Conservation (phyloP, 306 rosid species). For the Quercus parvula region DNA sequence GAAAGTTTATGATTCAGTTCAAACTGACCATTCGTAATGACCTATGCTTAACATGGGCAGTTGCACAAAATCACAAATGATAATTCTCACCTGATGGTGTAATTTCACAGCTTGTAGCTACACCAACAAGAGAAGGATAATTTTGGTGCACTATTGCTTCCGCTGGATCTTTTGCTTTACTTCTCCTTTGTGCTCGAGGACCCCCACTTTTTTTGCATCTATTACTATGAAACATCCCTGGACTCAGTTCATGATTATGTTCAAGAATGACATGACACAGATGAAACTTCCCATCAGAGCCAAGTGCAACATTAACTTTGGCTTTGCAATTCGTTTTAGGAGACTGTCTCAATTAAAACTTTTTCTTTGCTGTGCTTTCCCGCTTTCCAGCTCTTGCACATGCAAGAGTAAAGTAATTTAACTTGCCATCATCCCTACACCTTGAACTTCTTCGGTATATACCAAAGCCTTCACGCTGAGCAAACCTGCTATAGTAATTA, state of each 20-base stretch:
- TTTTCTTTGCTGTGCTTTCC: background rate
- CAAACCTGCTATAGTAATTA: constrained; percentile 5
- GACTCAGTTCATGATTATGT: no score
- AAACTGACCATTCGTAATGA: no score
- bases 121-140: background rate
- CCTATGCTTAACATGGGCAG: no score
- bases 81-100: background rate
- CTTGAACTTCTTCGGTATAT: constrained; percentile 22
- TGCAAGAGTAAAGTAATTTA: constrained; percentile 19
- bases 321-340: constrained; percentile 15
- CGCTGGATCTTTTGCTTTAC: background rate
- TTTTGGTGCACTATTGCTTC: no score
- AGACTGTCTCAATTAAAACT: constrained; percentile 8
- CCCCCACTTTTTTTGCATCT: constrained; percentile 16
- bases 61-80: background rate
- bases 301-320: constrained; percentile 15
- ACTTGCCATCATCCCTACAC: constrained; percentile 13
- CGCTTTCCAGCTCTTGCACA: constrained; percentile 19
- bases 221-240: background rate
- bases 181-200: background rate
- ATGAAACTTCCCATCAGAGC: background rate
- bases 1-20: background rate
- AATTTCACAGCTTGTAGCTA: background rate
- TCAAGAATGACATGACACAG: no score
- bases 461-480: constrained; percentile 13